Conservation (phyloP, 805 yeast genomes). For the Suhomyces faveliae region DNA sequence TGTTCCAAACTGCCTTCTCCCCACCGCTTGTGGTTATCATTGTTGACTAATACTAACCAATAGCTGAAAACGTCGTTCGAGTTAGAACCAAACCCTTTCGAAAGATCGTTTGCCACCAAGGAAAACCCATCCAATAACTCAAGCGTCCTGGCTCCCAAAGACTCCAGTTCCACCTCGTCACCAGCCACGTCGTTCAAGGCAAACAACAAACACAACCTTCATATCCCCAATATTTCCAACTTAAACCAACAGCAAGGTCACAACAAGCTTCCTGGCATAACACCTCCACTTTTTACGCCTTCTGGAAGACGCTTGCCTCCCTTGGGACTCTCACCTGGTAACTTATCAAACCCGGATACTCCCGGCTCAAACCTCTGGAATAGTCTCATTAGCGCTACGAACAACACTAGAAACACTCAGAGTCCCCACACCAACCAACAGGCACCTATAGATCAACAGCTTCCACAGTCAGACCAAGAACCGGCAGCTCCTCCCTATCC, state of each 20-base stretch:
- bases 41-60: not conserved
- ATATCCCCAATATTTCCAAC: conserved; percentile 32
- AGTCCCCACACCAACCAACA: conserved; percentile 8
- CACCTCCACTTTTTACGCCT: conserved; percentile 55
- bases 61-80: conserved; percentile 48
- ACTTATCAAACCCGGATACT: conserved; percentile 45
- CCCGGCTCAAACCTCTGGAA: conserved; percentile 53
- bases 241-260: conserved; percentile 16
- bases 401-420: conserved; percentile 3
- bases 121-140: conserved; percentile 18
- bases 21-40: not conserved
- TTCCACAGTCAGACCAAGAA: conserved; percentile 11
- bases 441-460: conserved; percentile 3
- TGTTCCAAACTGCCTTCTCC: not conserved
- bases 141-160: conserved; percentile 3
- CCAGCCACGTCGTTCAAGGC: conserved; percentile 26
- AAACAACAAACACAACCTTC: conserved; percentile 43
- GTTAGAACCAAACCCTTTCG: conserved; percentile 93
- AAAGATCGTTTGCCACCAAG: conserved; percentile 83
- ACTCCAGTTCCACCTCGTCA: conserved; percentile 3
- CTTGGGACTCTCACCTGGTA: conserved; percentile 43
- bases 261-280: conserved; percentile 33
- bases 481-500: conserved; percentile 5
- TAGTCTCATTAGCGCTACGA: conserved; percentile 43
- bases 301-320: conserved; percentile 62